phyloP scores from a whole-genome alignment of 1,284 basidiomycete genomes.

The Papiliotrema fonsecae region DNA sequence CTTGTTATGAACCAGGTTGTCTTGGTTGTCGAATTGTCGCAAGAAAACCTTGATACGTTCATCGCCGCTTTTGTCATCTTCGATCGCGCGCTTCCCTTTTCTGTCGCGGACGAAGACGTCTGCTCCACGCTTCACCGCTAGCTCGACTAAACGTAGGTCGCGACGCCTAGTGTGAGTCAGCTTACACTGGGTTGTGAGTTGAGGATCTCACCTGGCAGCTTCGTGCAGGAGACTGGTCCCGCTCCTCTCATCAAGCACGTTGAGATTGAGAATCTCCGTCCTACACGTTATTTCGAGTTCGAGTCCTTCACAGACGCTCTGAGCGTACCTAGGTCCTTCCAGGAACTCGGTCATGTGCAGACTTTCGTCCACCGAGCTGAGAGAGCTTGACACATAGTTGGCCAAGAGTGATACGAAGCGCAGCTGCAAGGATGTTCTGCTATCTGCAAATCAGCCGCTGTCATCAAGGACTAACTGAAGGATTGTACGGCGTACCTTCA shows the following conservation, averaged over 20 bases:
- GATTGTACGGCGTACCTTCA: slow-evolving; percentile 55
- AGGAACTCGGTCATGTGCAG: slow-evolving; percentile 50
- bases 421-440: slow-evolving; percentile 70
- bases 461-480: neutral
- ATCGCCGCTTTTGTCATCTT: slow-evolving; percentile 56
- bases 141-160: slow-evolving; percentile 75
- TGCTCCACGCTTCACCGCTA: slow-evolving; percentile 76
- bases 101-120: slow-evolving; percentile 86
- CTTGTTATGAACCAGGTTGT: slow-evolving; percentile 49
- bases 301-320: slow-evolving; percentile 52
- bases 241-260: slow-evolving; percentile 62
- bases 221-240: slow-evolving; percentile 81
- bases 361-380: slow-evolving; percentile 38
- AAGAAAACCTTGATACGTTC: slow-evolving; percentile 79
- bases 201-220: slow-evolving; percentile 57
- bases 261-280: slow-evolving; percentile 45
- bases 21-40: slow-evolving; percentile 76
- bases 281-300: slow-evolving; percentile 15
- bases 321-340: slow-evolving; percentile 58
- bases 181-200: neutral
- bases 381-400: slow-evolving; percentile 64
- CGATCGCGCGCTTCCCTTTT: slow-evolving; percentile 68
- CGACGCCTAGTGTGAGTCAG: slow-evolving; percentile 53
- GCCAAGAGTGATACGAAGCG: slow-evolving; percentile 69
- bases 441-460: slow-evolving; percentile 54